Percentiles rank a stretch among this genome's conserved stretches.
Conservation (phyloP, 2,329 filamentous ascomycete genomes). For the Aplosporella prunicola region DNA sequence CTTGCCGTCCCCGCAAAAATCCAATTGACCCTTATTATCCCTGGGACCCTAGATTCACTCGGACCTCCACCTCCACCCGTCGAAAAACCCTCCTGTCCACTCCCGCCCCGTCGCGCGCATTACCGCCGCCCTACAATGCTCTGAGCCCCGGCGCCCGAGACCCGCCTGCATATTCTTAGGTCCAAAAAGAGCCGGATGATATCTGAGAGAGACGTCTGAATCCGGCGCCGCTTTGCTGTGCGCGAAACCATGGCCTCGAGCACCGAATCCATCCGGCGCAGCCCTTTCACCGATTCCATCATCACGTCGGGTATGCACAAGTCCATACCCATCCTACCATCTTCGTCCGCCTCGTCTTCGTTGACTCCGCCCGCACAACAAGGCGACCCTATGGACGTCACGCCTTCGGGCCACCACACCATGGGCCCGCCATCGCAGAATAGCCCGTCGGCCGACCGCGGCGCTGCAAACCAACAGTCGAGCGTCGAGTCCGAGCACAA, state of each 20-base stretch:
- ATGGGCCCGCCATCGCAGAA: conserved; percentile 40
- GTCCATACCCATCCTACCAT: conserved; percentile 44
- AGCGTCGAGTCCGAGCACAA: conserved; percentile 19
- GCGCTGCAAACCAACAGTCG: conserved; percentile 19
- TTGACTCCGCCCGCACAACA: conserved; percentile 27
- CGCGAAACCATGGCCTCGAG: conserved; percentile 33
- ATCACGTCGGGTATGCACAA: conserved; percentile 38
- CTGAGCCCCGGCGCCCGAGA: no score
- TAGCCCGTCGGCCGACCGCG: conserved; percentile 41
- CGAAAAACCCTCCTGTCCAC: no score
- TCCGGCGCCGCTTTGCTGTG: background rate
- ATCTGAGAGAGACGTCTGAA: background rate
- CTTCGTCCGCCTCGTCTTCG: conserved; percentile 33
- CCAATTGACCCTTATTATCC: conserved; percentile 10
- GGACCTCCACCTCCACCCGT: conserved; percentile 1
- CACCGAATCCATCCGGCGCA: conserved; percentile 35
- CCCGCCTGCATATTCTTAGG: no score
- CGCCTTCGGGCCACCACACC: conserved; percentile 36
- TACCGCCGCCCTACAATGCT: no score
- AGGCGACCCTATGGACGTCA: conserved; percentile 48
- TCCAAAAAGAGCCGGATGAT: no score
- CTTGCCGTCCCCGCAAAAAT: conserved; percentile 9
- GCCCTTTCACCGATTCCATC: conserved; percentile 35
- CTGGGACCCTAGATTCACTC: conserved; percentile 2
- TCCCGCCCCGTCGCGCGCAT: no score